phyloP scores from a whole-genome alignment of 352 stramenopile species.

The Phytophthora syringae region DNA sequence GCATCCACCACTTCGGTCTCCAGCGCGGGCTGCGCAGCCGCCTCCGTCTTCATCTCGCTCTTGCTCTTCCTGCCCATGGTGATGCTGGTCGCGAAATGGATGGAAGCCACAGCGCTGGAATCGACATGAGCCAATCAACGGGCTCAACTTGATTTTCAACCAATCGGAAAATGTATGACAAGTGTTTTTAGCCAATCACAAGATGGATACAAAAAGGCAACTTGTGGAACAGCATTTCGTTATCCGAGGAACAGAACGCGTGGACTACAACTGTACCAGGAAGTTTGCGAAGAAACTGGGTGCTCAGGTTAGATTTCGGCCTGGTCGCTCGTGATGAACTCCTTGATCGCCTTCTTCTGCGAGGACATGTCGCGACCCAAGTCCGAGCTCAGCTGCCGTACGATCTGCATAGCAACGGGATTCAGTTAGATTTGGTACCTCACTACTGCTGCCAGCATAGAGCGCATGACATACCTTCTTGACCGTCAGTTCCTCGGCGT shows the following conservation, averaged over 20 bases:
- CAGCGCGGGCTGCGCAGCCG: conserved; percentile 9
- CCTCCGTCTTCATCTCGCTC: conserved; percentile 12
- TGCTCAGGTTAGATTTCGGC: conserved; percentile 19
- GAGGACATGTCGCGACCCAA: conserved; percentile 67
- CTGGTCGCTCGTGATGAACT: conserved; percentile 66
- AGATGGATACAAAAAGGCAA: conserved; percentile 9
- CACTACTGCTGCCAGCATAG: background rate
- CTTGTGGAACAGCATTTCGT: background rate
- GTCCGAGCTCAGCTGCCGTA: conserved; percentile 72
- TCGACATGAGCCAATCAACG: conserved; percentile 15
- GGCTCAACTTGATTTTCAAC: background rate
- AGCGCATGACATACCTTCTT: conserved; percentile 62
- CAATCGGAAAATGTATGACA: background rate
- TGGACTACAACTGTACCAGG: background rate
- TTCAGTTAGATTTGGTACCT: conserved; percentile 1
- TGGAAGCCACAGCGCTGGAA: conserved; percentile 25
- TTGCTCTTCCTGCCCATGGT: conserved; percentile 54
- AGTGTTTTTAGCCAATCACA: conserved; percentile 4
- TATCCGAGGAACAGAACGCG: background rate
- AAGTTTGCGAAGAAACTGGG: background rate
- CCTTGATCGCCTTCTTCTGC: conserved; percentile 86
- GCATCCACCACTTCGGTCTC: conserved; percentile 27
- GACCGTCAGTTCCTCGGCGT: conserved; percentile 82
- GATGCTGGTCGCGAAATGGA: conserved; percentile 43
- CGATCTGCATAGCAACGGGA: conserved; percentile 47